Evolutionary conservation across 768 basidiomycete genomes (phyloP).

Genomic region (Suillus americanus): DNA sequence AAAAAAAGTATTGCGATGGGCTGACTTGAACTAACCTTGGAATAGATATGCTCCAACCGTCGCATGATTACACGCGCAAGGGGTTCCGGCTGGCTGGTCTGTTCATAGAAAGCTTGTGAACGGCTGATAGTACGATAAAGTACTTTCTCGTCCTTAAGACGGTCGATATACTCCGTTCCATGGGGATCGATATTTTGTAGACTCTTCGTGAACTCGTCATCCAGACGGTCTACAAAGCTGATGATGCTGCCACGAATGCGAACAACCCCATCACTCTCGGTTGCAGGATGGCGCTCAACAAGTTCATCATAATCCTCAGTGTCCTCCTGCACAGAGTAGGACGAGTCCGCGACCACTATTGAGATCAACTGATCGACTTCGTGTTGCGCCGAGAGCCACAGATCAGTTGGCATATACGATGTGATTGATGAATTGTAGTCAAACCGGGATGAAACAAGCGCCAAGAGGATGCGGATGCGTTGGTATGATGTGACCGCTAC

Average conservation of each 20-base stretch:
- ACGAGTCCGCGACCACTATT: constrained; percentile 66
- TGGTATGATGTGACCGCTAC: constrained; percentile 89
- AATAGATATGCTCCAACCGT: constrained; percentile 96
- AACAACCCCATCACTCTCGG: constrained; percentile 72
- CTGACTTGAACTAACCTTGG: constrained; percentile 62
- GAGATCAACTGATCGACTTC: constrained; percentile 89
- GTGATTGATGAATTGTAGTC: constrained; percentile 92
- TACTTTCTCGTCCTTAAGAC: constrained; percentile 93
- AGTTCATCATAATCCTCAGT: constrained; percentile 92
- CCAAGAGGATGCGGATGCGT: constrained; percentile 89
- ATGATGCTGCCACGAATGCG: constrained; percentile 94
- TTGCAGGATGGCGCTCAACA: constrained; percentile 73
- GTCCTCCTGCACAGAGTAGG: constrained; percentile 83
- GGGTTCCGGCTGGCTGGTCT: constrained; percentile 71
- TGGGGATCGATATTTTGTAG: constrained; percentile 98
- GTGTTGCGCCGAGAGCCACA: constrained; percentile 83
- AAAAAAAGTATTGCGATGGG: neutral
- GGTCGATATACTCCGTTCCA: constrained; percentile 97
- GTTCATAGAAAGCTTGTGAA: constrained; percentile 90
- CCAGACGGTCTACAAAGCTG: constrained; percentile 92
- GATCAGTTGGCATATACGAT: constrained; percentile 87
- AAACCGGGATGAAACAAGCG: constrained; percentile 91
- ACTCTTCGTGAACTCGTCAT: constrained; percentile 97
- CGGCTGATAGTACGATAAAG: constrained; percentile 93
- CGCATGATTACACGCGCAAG: constrained; percentile 90